Base-by-base conservation (phyloP, 768 basidiomycete genomes). In the Leccinum imitatum region DNA sequence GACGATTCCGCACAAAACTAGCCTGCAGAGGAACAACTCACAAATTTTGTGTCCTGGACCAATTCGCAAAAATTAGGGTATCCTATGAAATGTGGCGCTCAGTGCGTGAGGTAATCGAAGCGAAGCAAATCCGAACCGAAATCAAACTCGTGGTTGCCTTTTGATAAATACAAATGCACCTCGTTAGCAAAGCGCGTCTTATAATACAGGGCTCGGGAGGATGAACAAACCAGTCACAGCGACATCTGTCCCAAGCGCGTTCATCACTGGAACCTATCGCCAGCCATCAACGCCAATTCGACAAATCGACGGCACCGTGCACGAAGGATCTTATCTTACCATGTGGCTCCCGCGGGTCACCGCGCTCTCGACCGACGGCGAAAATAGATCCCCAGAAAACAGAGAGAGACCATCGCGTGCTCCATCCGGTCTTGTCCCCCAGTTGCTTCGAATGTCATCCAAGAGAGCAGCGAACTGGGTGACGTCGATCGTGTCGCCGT, bases 111-210 rank as follows among this genome's bases (percentile, higher is more conserved):
- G 21, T 21, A 61, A 4, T 44, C 54, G 25, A 21, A 56, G 9
- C 11, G 54, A 55, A 25, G 1, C 23, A 54, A 17, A 23, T 60
- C 46, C 76, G 52, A 59, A 89, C 90, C 90, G 64, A 90, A 92
- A 73, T 95, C 94, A 72, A 95, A 95, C 65, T 95, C 94, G 64
- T 97, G 94, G 69, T 97, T 95, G 5, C 93, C 91, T 92, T 39
- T 39, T 60, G 14, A 56, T 37, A 37, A 0, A 50, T 4, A 9
- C 11, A 35, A 44, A 21, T 10, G 11, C 39, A 54, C 14, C n/a
- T 25, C 14, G 51, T 69, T 15, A 73, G 60, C 51, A 50, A 15
- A 52, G 27, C 1, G 6, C 37, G 6, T 3, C 13, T 37, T 10
- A 25, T n/a, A 11, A 37, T 7, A 35, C 6, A 46, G n/a, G 17